Evolutionary conservation across 2,329 filamentous ascomycete genomes (phyloP), one percentile per base, ranked within the genome.

Genomic region (Claviceps digitariae): DNA sequence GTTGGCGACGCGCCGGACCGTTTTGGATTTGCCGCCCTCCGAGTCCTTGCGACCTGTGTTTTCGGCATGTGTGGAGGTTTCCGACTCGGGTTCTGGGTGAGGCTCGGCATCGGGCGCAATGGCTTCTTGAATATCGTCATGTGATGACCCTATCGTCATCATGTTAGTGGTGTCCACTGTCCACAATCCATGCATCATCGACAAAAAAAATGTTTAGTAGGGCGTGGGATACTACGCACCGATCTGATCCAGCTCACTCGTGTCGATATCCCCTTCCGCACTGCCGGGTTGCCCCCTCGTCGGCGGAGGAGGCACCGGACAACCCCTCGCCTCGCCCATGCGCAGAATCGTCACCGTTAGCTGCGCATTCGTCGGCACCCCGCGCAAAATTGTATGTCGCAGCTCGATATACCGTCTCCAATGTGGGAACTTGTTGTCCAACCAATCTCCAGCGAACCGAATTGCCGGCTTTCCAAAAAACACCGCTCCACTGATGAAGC

Each of bases 331-430:
- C 67, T 94, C 89, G 43, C 87, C 88, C 31, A 91, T 82, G 5
- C 89, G 84, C 12, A 94, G 79, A 1, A 94, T 75, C 0, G 88
- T 94, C 29, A 94, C 72, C 0, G 87, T 83, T 20, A 94, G 78
- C 63, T 95, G 89, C 3, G 87, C 87, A 63, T 94, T 93, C 1
- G 88, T 95, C 1, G 89, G 89, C 0, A 93, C 83, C 2, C 87
- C 87, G 63, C 86, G 87, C 50, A 95, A 78, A 1, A 93, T 65
- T 0, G 85, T 88, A 59, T 89, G 89, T 55, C 84, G 77, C 12
- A 89, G 69, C 61, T 90, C 83, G 17, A 91, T 72, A 7, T 88
- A 38, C 4, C 34, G 34, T 17, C 7, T 38, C 34, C 34, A 38
- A 8, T 17, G 3, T 15, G 34, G 34, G 15, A 38, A 5, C 2